Percentiles rank a stretch among this genome's conserved stretches.
phyloP scores from a whole-genome alignment of 495 filamentous ascomycete species.

The Podospora anserina region DNA sequence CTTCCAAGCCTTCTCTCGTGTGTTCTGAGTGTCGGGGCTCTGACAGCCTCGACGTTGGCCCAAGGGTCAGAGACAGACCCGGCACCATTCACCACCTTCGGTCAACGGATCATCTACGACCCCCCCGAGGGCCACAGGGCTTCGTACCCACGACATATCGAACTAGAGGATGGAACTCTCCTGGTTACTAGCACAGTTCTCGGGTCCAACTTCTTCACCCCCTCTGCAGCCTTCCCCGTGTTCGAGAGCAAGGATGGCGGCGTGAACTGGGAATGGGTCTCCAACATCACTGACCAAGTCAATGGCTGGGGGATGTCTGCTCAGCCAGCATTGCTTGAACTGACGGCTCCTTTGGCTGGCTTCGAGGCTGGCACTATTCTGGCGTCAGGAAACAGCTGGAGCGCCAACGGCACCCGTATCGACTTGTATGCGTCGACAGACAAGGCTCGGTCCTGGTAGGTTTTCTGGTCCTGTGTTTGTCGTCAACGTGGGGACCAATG shows the following conservation, averaged over 20 bases:
- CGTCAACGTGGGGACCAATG: not conserved
- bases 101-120: slow-evolving; percentile 2
- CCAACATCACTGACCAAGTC: slow-evolving; percentile 58
- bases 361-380: slow-evolving; percentile 60
- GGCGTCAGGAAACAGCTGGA: slow-evolving; percentile 60
- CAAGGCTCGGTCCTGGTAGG: slow-evolving; percentile 57
- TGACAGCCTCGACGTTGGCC: not conserved
- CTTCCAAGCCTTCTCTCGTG: not conserved
- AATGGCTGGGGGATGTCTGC: slow-evolving; percentile 64
- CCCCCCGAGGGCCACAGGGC: slow-evolving; percentile 4
- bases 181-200: slow-evolving; percentile 66
- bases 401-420: slow-evolving; percentile 53
- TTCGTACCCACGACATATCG: slow-evolving; percentile 7
- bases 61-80: not conserved
- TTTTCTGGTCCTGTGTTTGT: not conserved
- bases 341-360: slow-evolving; percentile 53
- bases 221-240: slow-evolving; percentile 63
- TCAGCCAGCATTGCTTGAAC: slow-evolving; percentile 64
- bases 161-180: slow-evolving; percentile 51
- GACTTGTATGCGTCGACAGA: slow-evolving; percentile 64
- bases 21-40: not conserved
- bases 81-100: slow-evolving; percentile 4
- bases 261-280: slow-evolving; percentile 59
- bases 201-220: slow-evolving; percentile 56
- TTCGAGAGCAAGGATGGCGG: slow-evolving; percentile 61